Conservation (phyloP, 805 yeast genomes). For the Hanseniaspora occidentalis region DNA sequence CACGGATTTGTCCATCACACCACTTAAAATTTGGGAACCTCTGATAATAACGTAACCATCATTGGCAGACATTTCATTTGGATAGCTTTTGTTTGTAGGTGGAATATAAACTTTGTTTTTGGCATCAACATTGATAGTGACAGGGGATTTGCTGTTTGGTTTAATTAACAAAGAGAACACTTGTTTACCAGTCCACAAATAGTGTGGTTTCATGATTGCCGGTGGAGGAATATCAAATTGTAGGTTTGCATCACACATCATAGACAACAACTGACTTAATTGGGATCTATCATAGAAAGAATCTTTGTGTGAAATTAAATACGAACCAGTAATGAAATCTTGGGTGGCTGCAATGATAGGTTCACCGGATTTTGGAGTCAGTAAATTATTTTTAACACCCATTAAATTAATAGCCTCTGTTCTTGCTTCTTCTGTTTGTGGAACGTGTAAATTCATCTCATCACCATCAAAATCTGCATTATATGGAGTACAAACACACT, state of each 20-base stretch:
- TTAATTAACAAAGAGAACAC: slow-evolving; percentile 76
- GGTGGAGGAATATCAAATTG: slow-evolving; percentile 96
- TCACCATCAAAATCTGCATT: slow-evolving; percentile 99
- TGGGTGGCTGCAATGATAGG: slow-evolving; percentile 99
- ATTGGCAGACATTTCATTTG: slow-evolving; percentile 93
- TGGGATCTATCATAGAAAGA: slow-evolving; percentile 82
- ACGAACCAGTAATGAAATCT: slow-evolving; percentile 96
- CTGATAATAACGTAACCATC: slow-evolving; percentile 89
- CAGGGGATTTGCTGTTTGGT: slow-evolving; percentile 68
- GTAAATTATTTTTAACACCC: slow-evolving; percentile 92
- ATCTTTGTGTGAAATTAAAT: slow-evolving; percentile 84
- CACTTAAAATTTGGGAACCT: slow-evolving; percentile 79
- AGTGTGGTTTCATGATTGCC: slow-evolving; percentile 76
- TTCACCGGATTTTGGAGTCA: slow-evolving; percentile 96
- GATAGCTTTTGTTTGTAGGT: slow-evolving; percentile 51
- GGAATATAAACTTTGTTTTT: slow-evolving; percentile 82
- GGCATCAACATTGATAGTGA: slow-evolving; percentile 83
- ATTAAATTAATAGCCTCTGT: slow-evolving; percentile 97
- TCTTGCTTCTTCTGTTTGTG: slow-evolving; percentile 97
- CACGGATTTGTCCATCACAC: slow-evolving; percentile 93
- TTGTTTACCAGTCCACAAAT: slow-evolving; percentile 96
- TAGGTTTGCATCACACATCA: slow-evolving; percentile 88
- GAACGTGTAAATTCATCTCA: slow-evolving; percentile 97
- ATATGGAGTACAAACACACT: slow-evolving; percentile 98
- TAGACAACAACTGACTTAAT: slow-evolving; percentile 68